A percentile compares a stretch with the other conserved stretches of the same genome.
These are phyloP conservation scores for Rhodosorus marinus DNA, from an alignment of 23 red algal species.

Conservation along the genomic window DNA sequence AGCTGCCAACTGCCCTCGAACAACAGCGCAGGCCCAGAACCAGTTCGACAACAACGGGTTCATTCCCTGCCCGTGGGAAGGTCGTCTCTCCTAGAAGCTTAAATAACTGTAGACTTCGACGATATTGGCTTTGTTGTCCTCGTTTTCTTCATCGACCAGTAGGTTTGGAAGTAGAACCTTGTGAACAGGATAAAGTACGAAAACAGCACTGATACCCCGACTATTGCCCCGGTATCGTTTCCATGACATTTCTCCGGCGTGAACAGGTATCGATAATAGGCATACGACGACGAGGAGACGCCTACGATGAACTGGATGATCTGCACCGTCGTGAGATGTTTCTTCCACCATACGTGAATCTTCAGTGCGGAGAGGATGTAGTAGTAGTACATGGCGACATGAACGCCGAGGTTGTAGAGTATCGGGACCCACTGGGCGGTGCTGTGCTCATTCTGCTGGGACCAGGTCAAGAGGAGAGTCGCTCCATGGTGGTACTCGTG, in stretches of 20 bases:
- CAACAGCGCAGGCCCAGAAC: too few species aligned
- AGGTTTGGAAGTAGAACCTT: conserved; percentile 82
- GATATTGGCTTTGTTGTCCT: too few species aligned
- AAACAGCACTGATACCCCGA: conserved; percentile 46
- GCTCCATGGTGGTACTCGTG: conserved; percentile 91
- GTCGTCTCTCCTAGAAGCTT: too few species aligned
- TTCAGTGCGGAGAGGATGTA: conserved; percentile 74
- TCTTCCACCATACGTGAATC: conserved; percentile 82
- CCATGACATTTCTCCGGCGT: conserved; percentile 65
- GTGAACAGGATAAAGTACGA: conserved; percentile 88
- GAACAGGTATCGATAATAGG: conserved; percentile 53
- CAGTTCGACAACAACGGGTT: too few species aligned
- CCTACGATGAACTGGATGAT: conserved; percentile 85
- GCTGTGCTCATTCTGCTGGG: conserved; percentile 71
- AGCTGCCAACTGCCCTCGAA: too few species aligned
- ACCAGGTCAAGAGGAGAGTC: conserved; percentile 81
- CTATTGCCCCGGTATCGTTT: conserved; percentile 44
- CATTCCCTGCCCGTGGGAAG: too few species aligned
- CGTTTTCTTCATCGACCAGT: too few species aligned
- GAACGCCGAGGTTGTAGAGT: conserved; percentile 77
- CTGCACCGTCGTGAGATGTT: conserved; percentile 76
- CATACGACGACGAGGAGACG: conserved; percentile 45
- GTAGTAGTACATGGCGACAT: conserved; percentile 98
- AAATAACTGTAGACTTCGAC: too few species aligned
- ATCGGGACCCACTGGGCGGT: conserved; percentile 87